Base-by-base conservation (phyloP, 1,284 basidiomycete genomes). In the Stereum hirsutum region DNA sequence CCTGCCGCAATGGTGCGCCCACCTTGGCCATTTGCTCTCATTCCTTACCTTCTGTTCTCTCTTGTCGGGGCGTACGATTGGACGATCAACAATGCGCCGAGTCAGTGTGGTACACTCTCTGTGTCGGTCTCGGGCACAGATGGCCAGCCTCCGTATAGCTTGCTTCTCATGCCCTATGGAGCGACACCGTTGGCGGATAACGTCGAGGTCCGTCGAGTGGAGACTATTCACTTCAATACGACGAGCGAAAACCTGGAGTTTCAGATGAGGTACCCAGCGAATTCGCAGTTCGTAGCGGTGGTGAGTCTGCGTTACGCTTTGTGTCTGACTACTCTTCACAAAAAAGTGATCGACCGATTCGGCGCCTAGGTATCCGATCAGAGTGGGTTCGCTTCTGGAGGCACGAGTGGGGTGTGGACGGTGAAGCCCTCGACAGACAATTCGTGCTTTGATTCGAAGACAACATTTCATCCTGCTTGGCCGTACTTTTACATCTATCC, bases 261-360 rank as follows among this genome's bases (percentile, higher is more conserved):
- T 56, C 63, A 72, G 54, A 67, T 89, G 41, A 71, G 69, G 21
- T 89, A 74, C 54, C 85, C 86, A 0, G 66, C 62, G 38, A 68
- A 75, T 53, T 81, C 82, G 1, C 75, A 80, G 52, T 80, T 89
- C 47, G 79, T 89, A 17, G 76, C 78, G 2, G 80, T 87, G 54
- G 84, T 87, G 54, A 63, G 83, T 76, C n/a, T 10, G 28, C 33
- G 40, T 3, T 21, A 32, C 40, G 23, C 23, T 39, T 39, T 41
- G 39, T 24, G 27, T n/a, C n/a, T n/a, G n/a, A n/a, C n/a, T n/a
- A n/a, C n/a, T n/a, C n/a, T n/a, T n/a, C n/a, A n/a, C n/a, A n/a
- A 30, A 20, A 12, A 20, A 15, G 8, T 28, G 20, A 14, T 27
- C 15, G 23, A 14, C 6, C 40, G 24, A n/a, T n/a, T 30, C 36